Evolutionary conservation across 805 yeast species (phyloP).

Genomic region (Sugiyamaella lignohabitans): DNA sequence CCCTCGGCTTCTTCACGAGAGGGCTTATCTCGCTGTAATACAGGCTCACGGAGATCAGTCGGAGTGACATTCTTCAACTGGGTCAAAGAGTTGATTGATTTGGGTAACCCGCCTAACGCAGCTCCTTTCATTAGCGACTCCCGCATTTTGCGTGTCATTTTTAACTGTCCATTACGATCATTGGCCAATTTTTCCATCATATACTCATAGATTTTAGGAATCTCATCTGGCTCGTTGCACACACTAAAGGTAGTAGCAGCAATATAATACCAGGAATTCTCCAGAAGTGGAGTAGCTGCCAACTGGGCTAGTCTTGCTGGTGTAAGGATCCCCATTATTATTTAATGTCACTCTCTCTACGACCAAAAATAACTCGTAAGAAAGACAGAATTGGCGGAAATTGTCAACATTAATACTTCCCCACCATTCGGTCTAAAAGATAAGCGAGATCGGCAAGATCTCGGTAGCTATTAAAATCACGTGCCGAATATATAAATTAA

Average conservation of each 20-base stretch:
- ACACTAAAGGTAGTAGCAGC: conserved; percentile 79
- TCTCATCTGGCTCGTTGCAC: conserved; percentile 75
- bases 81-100: conserved; percentile 72
- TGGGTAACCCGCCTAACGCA: conserved; percentile 80
- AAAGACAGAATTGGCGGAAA: too few relatives aligned
- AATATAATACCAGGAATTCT: conserved; percentile 62
- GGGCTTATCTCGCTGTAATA: conserved; percentile 18
- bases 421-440: too few relatives aligned
- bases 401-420: too few relatives aligned
- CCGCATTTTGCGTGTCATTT: conserved; percentile 50
- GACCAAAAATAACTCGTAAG: too few relatives aligned
- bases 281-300: conserved; percentile 49
- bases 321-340: conserved; percentile 35
- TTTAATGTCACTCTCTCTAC: too few relatives aligned
- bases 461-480: too few relatives aligned
- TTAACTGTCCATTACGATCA: conserved; percentile 18
- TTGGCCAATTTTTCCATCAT: conserved; percentile 35
- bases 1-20: conserved; percentile 15
- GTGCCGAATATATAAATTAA: too few relatives aligned
- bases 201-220: conserved; percentile 67
- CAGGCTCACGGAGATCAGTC: conserved; percentile 33
- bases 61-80: conserved; percentile 64
- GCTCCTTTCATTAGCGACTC: conserved; percentile 74
- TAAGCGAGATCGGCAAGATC: too few relatives aligned
- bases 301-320: conserved; percentile 50